These are phyloP conservation scores for Colletotrichum theobromicola DNA, from an alignment of 2,329 filamentous ascomycete species.

Conservation along the genomic window DNA sequence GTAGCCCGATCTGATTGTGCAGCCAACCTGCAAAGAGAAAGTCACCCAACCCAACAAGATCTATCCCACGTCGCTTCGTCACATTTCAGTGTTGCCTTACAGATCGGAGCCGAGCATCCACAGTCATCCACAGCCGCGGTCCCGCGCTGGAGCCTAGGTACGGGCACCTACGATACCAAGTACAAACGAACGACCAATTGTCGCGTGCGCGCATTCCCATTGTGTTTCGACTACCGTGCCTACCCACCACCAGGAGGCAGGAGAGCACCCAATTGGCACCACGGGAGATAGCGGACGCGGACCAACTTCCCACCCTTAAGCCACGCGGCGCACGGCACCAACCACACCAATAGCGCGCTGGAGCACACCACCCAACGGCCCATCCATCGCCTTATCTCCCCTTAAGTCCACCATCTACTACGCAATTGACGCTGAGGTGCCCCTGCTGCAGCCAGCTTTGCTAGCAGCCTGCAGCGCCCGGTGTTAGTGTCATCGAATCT, in stretches of 20 bases:
- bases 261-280: neutral
- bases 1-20: neutral
- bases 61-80: neutral
- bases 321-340: slow-evolving; percentile 5
- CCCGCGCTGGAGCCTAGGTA: neutral
- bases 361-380: neutral
- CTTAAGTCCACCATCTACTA: neutral
- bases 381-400: slow-evolving; percentile 7
- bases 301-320: neutral
- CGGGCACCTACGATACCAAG: neutral
- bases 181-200: neutral
- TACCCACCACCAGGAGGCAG: neutral
- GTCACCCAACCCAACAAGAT: slow-evolving; percentile 1
- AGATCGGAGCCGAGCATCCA: neutral
- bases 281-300: neutral
- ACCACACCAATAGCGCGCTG: neutral
- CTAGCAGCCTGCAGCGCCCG: neutral
- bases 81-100: neutral
- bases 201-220: slow-evolving; percentile 7
- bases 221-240: neutral
- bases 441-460: neutral
- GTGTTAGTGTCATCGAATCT: slow-evolving; percentile 14
- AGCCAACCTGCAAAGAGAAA: neutral
- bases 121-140: neutral
- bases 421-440: too few species aligned